phyloP scores from a whole-genome alignment of 495 filamentous ascomycete species.

The Aspergillus olivimuriae region DNA sequence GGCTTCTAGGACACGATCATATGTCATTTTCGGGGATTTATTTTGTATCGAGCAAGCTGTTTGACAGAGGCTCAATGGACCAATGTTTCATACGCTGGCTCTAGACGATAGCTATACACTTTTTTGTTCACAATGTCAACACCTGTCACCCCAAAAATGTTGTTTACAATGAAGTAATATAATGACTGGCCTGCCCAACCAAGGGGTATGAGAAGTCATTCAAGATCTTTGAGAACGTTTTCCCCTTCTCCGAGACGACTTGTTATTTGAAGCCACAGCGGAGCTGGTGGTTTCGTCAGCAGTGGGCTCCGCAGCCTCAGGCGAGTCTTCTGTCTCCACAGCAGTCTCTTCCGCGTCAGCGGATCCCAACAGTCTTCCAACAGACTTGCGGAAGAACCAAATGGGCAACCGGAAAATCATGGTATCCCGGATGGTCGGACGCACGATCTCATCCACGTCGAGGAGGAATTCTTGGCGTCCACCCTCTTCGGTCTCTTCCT shows the following conservation, averaged over 20 bases:
- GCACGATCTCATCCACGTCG: slow-evolving; percentile 63
- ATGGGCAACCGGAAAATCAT: slow-evolving; percentile 61
- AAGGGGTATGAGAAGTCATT: background rate
- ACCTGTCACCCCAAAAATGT: background rate
- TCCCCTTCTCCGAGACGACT: slow-evolving; percentile 21
- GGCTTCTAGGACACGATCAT: too few relatives aligned
- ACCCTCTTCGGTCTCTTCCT: slow-evolving; percentile 83
- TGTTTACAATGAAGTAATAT: background rate
- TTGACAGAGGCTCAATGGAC: background rate
- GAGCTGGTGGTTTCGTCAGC: slow-evolving; percentile 26
- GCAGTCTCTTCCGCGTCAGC: slow-evolving; percentile 8
- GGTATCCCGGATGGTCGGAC: slow-evolving; percentile 63
- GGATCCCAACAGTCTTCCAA: slow-evolving; percentile 46
- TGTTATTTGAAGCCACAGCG: slow-evolving; percentile 19
- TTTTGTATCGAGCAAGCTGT: background rate
- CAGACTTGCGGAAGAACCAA: slow-evolving; percentile 54
- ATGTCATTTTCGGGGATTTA: background rate
- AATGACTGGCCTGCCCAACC: background rate
- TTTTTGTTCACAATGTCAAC: background rate
- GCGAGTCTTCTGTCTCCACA: slow-evolving; percentile 23
- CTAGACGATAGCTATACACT: slow-evolving; percentile 7
- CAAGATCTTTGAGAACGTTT: slow-evolving; percentile 30
- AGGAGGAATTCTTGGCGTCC: slow-evolving; percentile 74
- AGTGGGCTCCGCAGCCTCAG: slow-evolving; percentile 24
- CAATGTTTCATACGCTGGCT: background rate